Evolutionary conservation across 257 asterid species (phyloP), one percentile per base, ranked within the genome.

Genomic region (Salvia splendens): DNA sequence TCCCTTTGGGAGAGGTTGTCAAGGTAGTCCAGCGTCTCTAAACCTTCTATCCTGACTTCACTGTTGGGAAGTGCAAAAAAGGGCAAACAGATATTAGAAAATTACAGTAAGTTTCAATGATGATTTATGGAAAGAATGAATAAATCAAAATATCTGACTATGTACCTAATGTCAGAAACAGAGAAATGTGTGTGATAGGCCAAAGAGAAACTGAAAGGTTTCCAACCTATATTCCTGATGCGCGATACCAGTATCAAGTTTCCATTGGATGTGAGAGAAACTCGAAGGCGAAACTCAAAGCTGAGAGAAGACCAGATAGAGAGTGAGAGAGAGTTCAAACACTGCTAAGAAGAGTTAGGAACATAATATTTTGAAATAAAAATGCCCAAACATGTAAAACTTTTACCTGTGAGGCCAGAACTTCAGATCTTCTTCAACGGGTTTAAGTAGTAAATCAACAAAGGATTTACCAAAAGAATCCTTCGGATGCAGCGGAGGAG

Each of bases 1-100:
- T 87, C 91, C 80, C 79, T 81, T 63, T 77, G 85, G 53, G 79
- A 76, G 60, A 94, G 96, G 70, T 88, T 94, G 82, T 94, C 97
- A 0, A 94, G 78, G 84, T 90, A 94, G 74, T 94, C 97, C 66
- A 86, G 89, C 32, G 96, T 90, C 77, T 94, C 99, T 62, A 94
- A 77, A 24, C 97, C 99, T 83, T 94, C 97, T 1, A 94, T 59
- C 79, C 99, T 79, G 73, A 94, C 89, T 79, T 94, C 97, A 75
- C 99, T 94, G 86, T 75, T 56, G 14, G 14, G 68, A 10, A 70
- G 16, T 30, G 28, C 12, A 5, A 61, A 53, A 24, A 15, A 52
- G 38, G 65, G 10, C 50, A 20, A 42, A 16, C 20, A 41, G 3
- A 24, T 24, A 24, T 24, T 24, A 12, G 8, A 43, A 12, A 8